Base-by-base conservation (phyloP, 495 filamentous ascomycete genomes). In the Penicillium crystallinum region DNA sequence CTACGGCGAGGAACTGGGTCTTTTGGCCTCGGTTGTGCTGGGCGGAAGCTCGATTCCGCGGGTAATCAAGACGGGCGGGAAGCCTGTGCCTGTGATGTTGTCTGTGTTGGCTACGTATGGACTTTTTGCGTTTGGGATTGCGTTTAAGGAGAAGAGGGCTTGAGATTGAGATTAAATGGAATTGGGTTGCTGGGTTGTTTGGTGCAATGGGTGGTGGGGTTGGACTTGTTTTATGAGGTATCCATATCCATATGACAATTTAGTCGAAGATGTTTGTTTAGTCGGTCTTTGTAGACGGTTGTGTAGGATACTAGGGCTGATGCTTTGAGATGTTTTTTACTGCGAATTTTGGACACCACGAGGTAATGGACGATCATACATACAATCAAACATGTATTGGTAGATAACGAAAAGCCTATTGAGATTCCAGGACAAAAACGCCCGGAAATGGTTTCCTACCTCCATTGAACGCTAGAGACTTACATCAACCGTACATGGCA, bases 1-100 rank as follows among this genome's bases (percentile, higher is more conserved):
- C 11, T 89, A 87, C 62, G 90, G 88, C 43, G 71, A 89, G 48
- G 90, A 92, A 55, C 66, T 89, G 29, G 84, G 83, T 5, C 71
- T 95, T 21, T 77, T 96, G 23, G 93, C 93, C 2, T 92, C 88
- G 9, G 57, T 86, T 25, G 76, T 97, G 17, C 75, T 98, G 43
- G 90, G 87, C 6, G 91, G 89, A 2, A 82, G 83, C 31, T 87
- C 87, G 6, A 79, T 96, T 44, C 93, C 93, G 11, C 77, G 95
- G 38, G 95, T 90, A 7, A 81, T 97, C 48, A 84, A 81, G 69
- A 79, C 83, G 42, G 55, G 64, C 10, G 73, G 75, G 57, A 95
- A 95, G 79, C 82, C 86, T 2, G 77, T 96, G 53, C 91, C 91
- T 11, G 69, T 83, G 43, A 80, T 81, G 17, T 67, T 96, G 64